Conservation (phyloP, 495 filamentous ascomycete species). For the Peziza echinospora region DNA sequence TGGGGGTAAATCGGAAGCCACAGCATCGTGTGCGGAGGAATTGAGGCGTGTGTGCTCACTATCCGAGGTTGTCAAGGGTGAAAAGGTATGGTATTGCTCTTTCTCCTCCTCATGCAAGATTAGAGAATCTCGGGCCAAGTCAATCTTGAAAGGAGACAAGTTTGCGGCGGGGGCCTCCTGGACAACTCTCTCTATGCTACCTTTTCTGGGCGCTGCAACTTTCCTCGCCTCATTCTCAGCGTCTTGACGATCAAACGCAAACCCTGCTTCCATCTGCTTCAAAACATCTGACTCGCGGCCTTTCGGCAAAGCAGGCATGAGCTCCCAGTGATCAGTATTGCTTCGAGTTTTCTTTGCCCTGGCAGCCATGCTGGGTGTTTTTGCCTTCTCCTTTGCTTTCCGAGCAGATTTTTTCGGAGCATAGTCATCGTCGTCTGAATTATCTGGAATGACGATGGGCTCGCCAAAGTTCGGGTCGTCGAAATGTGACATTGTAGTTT, state of each 20-base stretch:
- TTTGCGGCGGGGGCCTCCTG: not conserved
- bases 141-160: not conserved
- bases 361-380: not conserved
- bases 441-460: not conserved
- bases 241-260: not conserved
- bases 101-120: not conserved
- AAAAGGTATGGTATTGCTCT: not conserved
- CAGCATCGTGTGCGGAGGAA: too few species aligned
- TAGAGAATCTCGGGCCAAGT: not conserved
- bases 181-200: not conserved
- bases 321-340: conserved; percentile 7
- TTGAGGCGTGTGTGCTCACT: too few species aligned
- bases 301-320: conserved; percentile 12
- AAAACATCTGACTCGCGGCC: not conserved
- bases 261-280: not conserved
- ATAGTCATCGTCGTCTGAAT: not conserved
- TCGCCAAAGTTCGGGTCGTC: too few species aligned
- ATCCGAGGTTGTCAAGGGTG: not conserved
- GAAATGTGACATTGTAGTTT: too few species aligned
- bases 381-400: not conserved
- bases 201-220: not conserved
- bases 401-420: not conserved
- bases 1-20: too few species aligned
- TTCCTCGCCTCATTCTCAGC: not conserved
- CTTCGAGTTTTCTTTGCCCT: conserved; percentile 11